These are phyloP conservation scores for Amaranthus cruentus DNA, from an alignment of 148 eudicot genomes.

Conservation along the genomic window DNA sequence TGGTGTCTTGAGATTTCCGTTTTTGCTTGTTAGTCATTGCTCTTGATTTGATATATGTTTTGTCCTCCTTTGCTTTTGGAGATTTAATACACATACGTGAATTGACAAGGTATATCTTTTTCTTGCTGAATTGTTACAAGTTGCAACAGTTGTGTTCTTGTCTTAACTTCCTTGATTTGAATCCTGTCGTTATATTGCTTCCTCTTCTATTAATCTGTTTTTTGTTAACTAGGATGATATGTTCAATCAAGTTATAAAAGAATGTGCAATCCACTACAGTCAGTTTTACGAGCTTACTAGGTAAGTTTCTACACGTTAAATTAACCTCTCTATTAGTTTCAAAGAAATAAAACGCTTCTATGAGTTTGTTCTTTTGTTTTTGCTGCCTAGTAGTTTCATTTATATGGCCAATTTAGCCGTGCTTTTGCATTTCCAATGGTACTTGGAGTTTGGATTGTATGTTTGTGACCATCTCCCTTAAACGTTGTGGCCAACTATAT, in stretches of 20 bases:
- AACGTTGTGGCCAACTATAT: neutral
- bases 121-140: neutral
- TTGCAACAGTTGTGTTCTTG: neutral
- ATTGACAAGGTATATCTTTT: neutral
- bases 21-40: neutral
- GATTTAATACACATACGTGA: neutral
- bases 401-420: neutral
- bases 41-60: neutral
- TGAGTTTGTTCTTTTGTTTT: neutral
- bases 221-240: conserved; percentile 53
- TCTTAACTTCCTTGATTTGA: neutral
- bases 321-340: neutral
- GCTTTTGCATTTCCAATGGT: neutral
- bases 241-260: conserved; percentile 75
- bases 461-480: neutral
- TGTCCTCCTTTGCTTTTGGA: neutral
- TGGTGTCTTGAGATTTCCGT: neutral
- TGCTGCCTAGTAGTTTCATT: conserved; percentile 2
- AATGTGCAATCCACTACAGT: conserved; percentile 69
- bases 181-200: neutral
- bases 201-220: conserved; percentile 9
- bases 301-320: conserved; percentile 13
- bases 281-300: conserved; percentile 70
- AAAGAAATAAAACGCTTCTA: too few species aligned
- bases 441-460: neutral